These are phyloP conservation scores for Saccharomyces hybrid DNA, from an alignment of 1,139 yeast genomes.

Conservation along the genomic window DNA sequence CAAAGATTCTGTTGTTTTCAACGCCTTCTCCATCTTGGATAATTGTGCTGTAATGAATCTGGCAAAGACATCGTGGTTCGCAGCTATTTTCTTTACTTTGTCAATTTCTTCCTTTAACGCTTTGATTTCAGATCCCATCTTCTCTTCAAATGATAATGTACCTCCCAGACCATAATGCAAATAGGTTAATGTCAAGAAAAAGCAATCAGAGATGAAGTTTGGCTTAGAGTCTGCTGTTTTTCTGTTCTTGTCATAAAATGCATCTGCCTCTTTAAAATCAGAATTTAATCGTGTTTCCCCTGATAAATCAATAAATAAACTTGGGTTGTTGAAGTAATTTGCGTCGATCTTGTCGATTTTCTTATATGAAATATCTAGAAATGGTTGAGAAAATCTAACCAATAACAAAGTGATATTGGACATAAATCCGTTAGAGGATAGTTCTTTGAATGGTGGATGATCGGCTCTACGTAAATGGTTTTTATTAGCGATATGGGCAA, in stretches of 20 bases:
- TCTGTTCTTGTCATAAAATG: conserved; percentile 39
- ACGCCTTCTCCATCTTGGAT: conserved; percentile 40
- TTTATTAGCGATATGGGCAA: conserved; percentile 62
- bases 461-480: conserved; percentile 86
- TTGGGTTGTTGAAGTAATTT: conserved; percentile 47
- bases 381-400: conserved; percentile 73
- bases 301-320: conserved; percentile 48
- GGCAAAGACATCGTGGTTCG: conserved; percentile 26
- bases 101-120: conserved; percentile 44
- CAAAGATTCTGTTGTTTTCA: conserved; percentile 38
- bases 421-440: conserved; percentile 79
- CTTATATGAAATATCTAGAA: conserved; percentile 55
- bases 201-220: conserved; percentile 85
- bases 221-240: conserved; percentile 34
- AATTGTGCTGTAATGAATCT: conserved; percentile 36
- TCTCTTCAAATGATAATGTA: conserved; percentile 48
- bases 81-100: conserved; percentile 35
- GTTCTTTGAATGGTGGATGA: conserved; percentile 60
- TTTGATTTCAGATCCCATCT: conserved; percentile 38
- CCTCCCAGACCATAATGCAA: conserved; percentile 90
- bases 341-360: conserved; percentile 74
- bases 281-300: conserved; percentile 84
- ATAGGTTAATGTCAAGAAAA: conserved; percentile 69
- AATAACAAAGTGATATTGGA: conserved; percentile 63
- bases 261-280: conserved; percentile 60